phyloP scores from a whole-genome alignment of 257 asterid species.

The Asclepias syriaca region DNA sequence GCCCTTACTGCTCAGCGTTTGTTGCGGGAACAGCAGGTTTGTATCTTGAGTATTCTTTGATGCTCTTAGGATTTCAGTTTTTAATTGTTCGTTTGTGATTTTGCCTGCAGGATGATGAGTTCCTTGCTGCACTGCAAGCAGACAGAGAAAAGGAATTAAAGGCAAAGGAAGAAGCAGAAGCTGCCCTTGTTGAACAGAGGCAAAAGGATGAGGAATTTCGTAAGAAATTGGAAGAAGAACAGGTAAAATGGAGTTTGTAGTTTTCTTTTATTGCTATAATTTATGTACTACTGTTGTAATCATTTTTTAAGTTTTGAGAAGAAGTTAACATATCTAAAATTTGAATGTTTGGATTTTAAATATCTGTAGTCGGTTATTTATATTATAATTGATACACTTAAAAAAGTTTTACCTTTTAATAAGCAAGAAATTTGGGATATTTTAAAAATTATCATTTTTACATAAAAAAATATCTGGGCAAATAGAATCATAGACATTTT shows the following conservation, averaged over 20 bases:
- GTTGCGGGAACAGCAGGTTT: constrained; percentile 95
- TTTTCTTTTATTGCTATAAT: background rate
- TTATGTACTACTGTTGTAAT: background rate
- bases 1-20: constrained; percentile 90
- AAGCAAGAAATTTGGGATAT: too few species aligned
- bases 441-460: too few species aligned
- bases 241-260: constrained; percentile 28
- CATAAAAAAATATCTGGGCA: too few species aligned
- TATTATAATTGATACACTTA: too few species aligned
- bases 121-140: constrained; percentile 90
- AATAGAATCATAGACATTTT: background rate
- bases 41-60: background rate
- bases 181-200: constrained; percentile 71
- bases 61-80: constrained; percentile 4
- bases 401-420: too few species aligned
- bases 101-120: constrained; percentile 84
- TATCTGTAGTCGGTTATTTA: too few species aligned
- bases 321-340: too few species aligned
- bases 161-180: constrained; percentile 96
- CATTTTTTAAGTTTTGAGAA: too few species aligned
- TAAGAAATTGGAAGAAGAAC: constrained; percentile 57
- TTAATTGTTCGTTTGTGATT: constrained; percentile 13
- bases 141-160: constrained; percentile 95
- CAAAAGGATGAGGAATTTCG: constrained; percentile 69
- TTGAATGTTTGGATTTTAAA: too few species aligned